phyloP scores from a whole-genome alignment of 2,329 filamentous ascomycete species.

The Stachybotrys chartarum region DNA sequence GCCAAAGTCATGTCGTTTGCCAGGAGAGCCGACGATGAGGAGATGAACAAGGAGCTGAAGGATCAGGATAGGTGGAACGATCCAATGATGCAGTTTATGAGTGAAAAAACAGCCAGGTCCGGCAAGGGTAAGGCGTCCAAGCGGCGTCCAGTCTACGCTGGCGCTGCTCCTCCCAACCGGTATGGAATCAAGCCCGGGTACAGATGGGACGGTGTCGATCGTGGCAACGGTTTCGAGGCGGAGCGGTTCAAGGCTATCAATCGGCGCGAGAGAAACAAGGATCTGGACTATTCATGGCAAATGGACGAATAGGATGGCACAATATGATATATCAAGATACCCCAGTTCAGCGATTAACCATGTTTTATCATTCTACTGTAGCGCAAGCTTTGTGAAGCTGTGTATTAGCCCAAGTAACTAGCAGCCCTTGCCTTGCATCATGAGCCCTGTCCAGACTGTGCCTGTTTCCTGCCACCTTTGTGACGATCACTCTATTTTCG shows the following conservation, averaged over 20 bases:
- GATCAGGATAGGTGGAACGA: constrained; percentile 83
- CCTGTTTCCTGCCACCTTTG: background rate
- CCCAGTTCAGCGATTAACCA: constrained; percentile 6
- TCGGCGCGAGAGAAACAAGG: constrained; percentile 65
- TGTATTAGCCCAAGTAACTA: too few species aligned
- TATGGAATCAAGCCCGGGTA: constrained; percentile 91
- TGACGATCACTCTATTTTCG: constrained; percentile 21
- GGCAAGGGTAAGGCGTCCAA: constrained; percentile 25
- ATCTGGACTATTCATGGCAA: constrained; percentile 88
- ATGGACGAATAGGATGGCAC: constrained; percentile 68
- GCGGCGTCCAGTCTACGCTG: constrained; percentile 64
- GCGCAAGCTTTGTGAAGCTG: background rate
- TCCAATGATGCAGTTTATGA: constrained; percentile 76
- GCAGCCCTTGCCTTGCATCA: background rate
- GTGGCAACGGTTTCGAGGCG: constrained; percentile 86
- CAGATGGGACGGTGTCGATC: constrained; percentile 94
- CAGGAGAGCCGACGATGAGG: constrained; percentile 73
- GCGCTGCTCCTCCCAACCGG: constrained; percentile 78
- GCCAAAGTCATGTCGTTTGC: constrained; percentile 78
- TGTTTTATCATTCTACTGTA: background rate
- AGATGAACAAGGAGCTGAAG: constrained; percentile 78
- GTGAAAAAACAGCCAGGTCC: constrained; percentile 28
- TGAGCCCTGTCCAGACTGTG: background rate
- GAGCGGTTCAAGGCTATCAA: constrained; percentile 90
- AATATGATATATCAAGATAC: constrained; percentile 9